Conservation (phyloP, 2,329 filamentous ascomycete genomes). For the Colletotrichum salicis region DNA sequence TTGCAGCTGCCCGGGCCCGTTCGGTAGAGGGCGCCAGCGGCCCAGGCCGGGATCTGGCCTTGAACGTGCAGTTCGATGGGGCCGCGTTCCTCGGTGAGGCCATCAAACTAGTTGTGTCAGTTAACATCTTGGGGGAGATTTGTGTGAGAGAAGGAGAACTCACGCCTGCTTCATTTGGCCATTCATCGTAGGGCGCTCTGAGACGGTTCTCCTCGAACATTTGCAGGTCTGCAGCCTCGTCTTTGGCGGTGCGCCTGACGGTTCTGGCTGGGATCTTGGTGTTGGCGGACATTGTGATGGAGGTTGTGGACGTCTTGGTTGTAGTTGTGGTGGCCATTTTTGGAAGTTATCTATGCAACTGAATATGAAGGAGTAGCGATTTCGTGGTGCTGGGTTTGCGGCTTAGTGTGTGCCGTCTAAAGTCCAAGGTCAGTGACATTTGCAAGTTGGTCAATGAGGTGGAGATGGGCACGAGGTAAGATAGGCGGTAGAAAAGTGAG, state of each 20-base stretch:
- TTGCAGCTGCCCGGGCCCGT: constrained; percentile 77
- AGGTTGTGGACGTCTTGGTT: not conserved
- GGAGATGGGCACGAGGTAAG: not conserved
- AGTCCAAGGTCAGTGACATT: not conserved
- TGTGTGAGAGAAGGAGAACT: constrained; percentile 29
- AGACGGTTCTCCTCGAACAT: constrained; percentile 33
- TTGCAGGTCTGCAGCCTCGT: constrained; percentile 27
- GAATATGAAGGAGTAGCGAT: not conserved
- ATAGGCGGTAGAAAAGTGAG: not conserved
- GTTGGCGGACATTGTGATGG: not conserved
- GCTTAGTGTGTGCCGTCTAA: not conserved
- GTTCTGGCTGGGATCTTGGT: constrained; percentile 18
- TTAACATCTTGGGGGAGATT: not conserved
- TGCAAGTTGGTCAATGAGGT: not conserved
- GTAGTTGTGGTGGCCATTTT: not conserved
- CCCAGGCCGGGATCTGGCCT: constrained; percentile 77
- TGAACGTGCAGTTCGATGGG: constrained; percentile 72
- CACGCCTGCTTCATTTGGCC: constrained; percentile 62
- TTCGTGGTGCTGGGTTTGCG: not conserved
- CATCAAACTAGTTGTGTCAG: constrained; percentile 67
- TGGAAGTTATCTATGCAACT: not conserved
- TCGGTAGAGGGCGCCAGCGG: constrained; percentile 77
- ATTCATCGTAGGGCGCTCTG: constrained; percentile 50
- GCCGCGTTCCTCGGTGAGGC: constrained; percentile 71
- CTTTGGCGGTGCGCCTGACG: constrained; percentile 24